Evolutionary conservation across 2,329 filamentous ascomycete genomes (phyloP), one percentile per base, ranked within the genome.

Genomic region (Arthrinium puccinioides): DNA sequence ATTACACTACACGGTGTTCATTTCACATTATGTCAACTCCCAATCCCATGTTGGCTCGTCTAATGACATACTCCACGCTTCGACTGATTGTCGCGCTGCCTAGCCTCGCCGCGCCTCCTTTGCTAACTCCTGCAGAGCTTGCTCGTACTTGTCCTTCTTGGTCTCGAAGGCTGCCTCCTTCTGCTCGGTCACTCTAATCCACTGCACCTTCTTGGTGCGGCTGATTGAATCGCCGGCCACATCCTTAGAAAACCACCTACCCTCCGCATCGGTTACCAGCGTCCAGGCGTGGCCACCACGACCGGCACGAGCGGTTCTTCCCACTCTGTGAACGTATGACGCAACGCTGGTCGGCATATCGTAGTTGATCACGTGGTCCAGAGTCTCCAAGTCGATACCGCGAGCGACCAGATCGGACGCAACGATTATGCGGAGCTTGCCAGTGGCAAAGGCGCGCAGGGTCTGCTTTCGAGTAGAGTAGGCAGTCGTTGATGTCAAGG

Each of bases 321-420:
- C 90, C 2, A 96, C 87, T 27, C 92, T 82, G 58, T 97, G 92
- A 5, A 97, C 80, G 51, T 97, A 97, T 18, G 80, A 83, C 6
- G 83, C 84, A 23, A 88, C 67, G 52, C 82, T 89, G 5, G 79
- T 74, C 0, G 90, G 90, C 36, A 96, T 72, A 57, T 96, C 90
- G 66, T 97, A 97, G 64, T 95, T 96, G 61, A 97, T 69, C 32
- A 97, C 87, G 54, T 94, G 85, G 24, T 81, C 79, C 32, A 97
- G 74, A 32, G 76, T 73, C 1, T 79, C 76, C 10, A 95, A 71
- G 59, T 97, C 90, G 19, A 97, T 79, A 51, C 90, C 92, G 45
- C 90, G 84, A 3, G 88, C 87, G 1, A 92, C 87, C n/a, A 94
- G 82, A 56, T 97, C 90, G 0, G 92, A 94, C 1, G 89, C 88